Percentiles rank a stretch among this genome's conserved stretches.
phyloP scores from a whole-genome alignment of 1,139 yeast genomes.

The Diutina neorugosa region DNA sequence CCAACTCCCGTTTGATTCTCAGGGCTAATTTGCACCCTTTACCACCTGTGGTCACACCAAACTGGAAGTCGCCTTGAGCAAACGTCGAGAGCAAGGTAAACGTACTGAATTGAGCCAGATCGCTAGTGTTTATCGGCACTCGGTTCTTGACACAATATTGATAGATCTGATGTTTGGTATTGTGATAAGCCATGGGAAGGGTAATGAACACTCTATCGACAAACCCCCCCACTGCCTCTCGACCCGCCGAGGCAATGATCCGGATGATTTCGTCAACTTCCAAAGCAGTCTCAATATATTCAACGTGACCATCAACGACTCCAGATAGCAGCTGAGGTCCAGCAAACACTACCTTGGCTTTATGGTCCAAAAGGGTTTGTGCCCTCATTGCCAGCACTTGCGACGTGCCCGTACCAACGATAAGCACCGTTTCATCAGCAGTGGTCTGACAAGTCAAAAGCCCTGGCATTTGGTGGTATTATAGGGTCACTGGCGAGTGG shows the following conservation, averaged over 20 bases:
- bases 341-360: neutral
- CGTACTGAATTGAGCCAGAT: conserved; percentile 58
- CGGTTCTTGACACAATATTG: conserved; percentile 44
- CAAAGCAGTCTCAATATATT: neutral
- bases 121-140: conserved; percentile 75
- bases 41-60: conserved; percentile 80
- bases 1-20: conserved; percentile 65
- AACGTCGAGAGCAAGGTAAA: conserved; percentile 69
- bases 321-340: neutral
- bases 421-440: neutral
- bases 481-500: neutral
- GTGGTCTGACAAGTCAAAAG: neutral
- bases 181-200: conserved; percentile 16
- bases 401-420: neutral
- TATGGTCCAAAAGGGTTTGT: neutral
- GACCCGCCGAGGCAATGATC: conserved; percentile 39
- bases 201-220: conserved; percentile 71
- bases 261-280: neutral
- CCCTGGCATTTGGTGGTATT: neutral
- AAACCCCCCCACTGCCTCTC: conserved; percentile 45
- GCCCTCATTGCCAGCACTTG: neutral
- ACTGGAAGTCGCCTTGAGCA: conserved; percentile 60
- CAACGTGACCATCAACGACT: neutral
- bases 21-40: conserved; percentile 84
- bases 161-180: conserved; percentile 28